Base-by-base conservation (phyloP, 75 land plant genomes). In the Larix kaempferi region DNA sequence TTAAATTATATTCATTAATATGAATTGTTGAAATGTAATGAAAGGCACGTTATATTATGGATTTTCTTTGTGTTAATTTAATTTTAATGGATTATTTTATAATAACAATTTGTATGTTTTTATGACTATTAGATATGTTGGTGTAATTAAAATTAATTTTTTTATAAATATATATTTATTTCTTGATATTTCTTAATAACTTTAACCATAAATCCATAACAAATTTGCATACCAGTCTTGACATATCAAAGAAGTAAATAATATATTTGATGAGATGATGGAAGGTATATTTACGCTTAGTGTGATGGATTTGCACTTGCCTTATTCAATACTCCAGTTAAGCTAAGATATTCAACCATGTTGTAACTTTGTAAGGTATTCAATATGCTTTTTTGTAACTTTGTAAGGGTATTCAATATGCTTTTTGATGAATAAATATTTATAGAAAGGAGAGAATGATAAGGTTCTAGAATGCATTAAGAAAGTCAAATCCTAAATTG, bases 171-270 rank as follows among this genome's bases (percentile, higher is more conserved):
- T n/a, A n/a, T n/a, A n/a, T n/a, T n/a, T n/a, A n/a, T n/a, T n/a
- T n/a, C n/a, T n/a, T n/a, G n/a, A n/a, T n/a, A n/a, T n/a, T n/a
- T n/a, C 98, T 95, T 3, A 89, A 92, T 82, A 86, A 87, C 49
- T 89, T 82, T 81, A 96, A 93, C 61, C 92, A 92, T 72, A 85
- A 86, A 5, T 87, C 88, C 1, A 84, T 94, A 92, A 74, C 94
- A 12, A 92, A 92, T 29, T 81, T 94, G 23, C 91, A 89, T 81
- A 86, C 88, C 56, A 92, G 86, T 49, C 82, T 74, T 57, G 95
- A 29, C 86, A 84, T 55, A 84, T 83, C 19, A 89, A 88, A 4
- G 87, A 84, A 75, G 95, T 92, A n/a, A 77, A 88, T 81, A 49
- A 49, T 22, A 41, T 86, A 66, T 88, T 92, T 26, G 78, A 84